Percentiles rank a stretch among this genome's conserved stretches.
These are phyloP conservation scores for Phylloporus sp. DNA, from an alignment of 768 basidiomycete species.

Conservation along the genomic window DNA sequence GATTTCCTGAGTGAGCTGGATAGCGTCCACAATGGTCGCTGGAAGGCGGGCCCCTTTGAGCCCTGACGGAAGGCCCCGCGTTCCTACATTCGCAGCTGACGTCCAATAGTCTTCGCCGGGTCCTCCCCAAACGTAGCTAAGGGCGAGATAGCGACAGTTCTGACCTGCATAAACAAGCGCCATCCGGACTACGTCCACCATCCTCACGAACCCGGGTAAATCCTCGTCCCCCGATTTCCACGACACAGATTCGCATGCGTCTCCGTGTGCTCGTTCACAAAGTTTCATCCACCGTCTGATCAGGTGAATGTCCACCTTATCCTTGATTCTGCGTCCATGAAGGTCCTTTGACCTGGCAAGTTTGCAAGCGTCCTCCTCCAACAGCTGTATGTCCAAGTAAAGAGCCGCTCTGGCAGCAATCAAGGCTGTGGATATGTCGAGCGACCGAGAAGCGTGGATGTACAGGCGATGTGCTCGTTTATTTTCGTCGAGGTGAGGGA, in stretches of 20 bases:
- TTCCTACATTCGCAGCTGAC: not conserved
- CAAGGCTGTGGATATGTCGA: not conserved
- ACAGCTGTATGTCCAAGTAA: conserved; percentile 13
- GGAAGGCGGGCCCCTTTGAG: not conserved
- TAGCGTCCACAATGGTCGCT: conserved; percentile 19
- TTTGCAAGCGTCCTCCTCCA: conserved; percentile 16
- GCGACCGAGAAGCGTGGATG: conserved; percentile 10
- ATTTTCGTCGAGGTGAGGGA: not conserved
- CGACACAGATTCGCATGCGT: conserved; percentile 7
- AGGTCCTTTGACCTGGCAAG: conserved; percentile 12
- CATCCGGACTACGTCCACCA: conserved; percentile 14
- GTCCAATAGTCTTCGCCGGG: conserved; percentile 7
- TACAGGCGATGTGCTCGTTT: conserved; percentile 10
- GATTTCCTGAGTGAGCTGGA: conserved; percentile 12
- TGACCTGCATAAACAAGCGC: conserved; percentile 3
- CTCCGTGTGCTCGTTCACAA: conserved; percentile 16
- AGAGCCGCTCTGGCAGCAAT: not conserved
- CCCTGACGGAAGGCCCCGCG: conserved; percentile 1
- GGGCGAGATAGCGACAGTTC: conserved; percentile 12
- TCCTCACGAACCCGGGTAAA: conserved; percentile 10
- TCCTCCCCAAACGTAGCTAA: conserved; percentile 19
- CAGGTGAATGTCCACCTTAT: conserved; percentile 4
- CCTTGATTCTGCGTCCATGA: conserved; percentile 20
- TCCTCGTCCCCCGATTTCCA: conserved; percentile 6
- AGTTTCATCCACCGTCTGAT: conserved; percentile 16